phyloP scores from a whole-genome alignment of 2,329 filamentous ascomycete species.

The Cercospora zeae-maydis region DNA sequence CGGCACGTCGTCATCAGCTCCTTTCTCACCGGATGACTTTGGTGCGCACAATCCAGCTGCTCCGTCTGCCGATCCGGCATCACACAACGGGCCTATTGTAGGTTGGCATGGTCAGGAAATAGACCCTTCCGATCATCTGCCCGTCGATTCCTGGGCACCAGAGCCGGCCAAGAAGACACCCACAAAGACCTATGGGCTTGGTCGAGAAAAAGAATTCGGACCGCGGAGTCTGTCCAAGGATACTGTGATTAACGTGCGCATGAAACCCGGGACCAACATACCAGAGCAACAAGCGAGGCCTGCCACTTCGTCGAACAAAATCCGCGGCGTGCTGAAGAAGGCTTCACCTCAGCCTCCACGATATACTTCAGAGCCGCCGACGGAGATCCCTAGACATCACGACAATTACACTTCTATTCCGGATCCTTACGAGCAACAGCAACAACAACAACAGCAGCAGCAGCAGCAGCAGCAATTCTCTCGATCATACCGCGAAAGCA shows the following conservation, averaged over 20 bases:
- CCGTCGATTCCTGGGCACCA: slow-evolving; percentile 72
- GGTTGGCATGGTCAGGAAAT: slow-evolving; percentile 72
- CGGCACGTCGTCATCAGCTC: slow-evolving; percentile 57
- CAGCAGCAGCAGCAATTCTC: slow-evolving; percentile 48
- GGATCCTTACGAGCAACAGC: slow-evolving; percentile 47
- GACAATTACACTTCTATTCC: slow-evolving; percentile 42
- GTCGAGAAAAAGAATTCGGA: slow-evolving; percentile 35
- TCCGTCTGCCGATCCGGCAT: slow-evolving; percentile 7
- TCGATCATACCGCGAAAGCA: slow-evolving; percentile 32
- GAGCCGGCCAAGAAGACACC: slow-evolving; percentile 63
- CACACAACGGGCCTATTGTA: slow-evolving; percentile 63
- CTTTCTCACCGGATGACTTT: slow-evolving; percentile 74
- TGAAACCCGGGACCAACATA: slow-evolving; percentile 36
- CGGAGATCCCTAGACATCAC: slow-evolving; percentile 38
- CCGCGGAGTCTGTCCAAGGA: slow-evolving; percentile 33
- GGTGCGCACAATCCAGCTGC: slow-evolving; percentile 63
- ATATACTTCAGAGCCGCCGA: slow-evolving; percentile 14
- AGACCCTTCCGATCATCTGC: slow-evolving; percentile 76
- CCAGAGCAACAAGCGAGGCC: slow-evolving; percentile 27
- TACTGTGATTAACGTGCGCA: slow-evolving; percentile 36
- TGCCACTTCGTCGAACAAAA: slow-evolving; percentile 52
- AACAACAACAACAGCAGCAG: slow-evolving; percentile 52
- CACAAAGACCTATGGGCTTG: slow-evolving; percentile 36
- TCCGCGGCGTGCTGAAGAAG: slow-evolving; percentile 57
- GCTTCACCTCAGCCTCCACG: slow-evolving; percentile 10